Evolutionary conservation across 179 eudicot genomes (phyloP), one percentile per base, ranked within the genome.

Genomic region (Silene noctiflora): DNA sequence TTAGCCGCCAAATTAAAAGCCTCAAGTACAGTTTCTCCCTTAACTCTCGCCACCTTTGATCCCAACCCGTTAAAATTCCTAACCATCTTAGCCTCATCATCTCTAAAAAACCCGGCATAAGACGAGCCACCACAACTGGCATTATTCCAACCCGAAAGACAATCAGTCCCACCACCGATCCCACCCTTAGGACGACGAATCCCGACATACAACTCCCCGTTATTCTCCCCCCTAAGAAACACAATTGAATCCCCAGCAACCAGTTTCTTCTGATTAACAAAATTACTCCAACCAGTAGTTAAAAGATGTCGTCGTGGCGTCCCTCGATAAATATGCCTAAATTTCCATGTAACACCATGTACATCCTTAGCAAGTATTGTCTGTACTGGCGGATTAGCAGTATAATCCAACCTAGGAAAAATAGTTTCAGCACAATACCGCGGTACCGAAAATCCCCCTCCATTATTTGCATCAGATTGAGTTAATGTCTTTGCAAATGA

Each of bases 381-480:
- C 61, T 85, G 87, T 19, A 85, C 85, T 11, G 87, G 87, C 4
- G 87, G 87, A 19, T 85, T 85, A 11, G 81, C 83, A 6, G 79
- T 71, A 31, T 82, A 85, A 64, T 85, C 87, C 55, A 85, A 20
- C 58, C 85, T 61, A 0, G 87, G 87, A 48, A 85, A 85, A 6
- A 85, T 85, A 14, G 85, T 85, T 78, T 85, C 87, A 14, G 87
- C 87, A 61, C 87, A 85, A 29, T 85, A 85, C 1, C 87, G 68
- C 20, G 84, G 84, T 0, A 81, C 84, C 0, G 84, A 84, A 71
- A 85, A 85, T 0, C 87, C 87, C 0, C 87, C 87, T 10, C 87
- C 87, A 80, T 85, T 85, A 68, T 85, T 85, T 6, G 87, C 87
- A 75, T 85, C 87, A 72, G 87, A 85, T 22, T 85, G 87, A 12